Conservation (phyloP, 2,329 filamentous ascomycete species). For the Hysterium pulicare region DNA sequence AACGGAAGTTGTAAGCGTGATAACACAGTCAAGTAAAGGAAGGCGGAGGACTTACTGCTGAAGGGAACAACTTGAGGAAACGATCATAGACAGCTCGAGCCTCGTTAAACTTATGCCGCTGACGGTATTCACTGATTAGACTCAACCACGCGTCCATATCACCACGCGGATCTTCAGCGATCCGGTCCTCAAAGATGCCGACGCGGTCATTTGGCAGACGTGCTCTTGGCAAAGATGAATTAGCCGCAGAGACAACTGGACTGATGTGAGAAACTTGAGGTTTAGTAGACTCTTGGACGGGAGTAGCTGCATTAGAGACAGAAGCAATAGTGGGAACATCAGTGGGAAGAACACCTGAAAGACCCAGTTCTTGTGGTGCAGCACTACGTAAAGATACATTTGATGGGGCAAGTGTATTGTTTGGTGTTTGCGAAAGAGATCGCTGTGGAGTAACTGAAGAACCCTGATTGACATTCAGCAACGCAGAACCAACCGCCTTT, state of each 20-base stretch:
- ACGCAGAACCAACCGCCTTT: constrained; percentile 45
- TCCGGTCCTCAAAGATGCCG: constrained; percentile 80
- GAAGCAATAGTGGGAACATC: constrained; percentile 51
- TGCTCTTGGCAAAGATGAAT: constrained; percentile 40
- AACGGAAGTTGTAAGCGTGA: constrained; percentile 1
- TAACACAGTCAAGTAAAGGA: constrained; percentile 6
- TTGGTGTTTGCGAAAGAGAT: constrained; percentile 55
- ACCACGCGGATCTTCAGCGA: constrained; percentile 87
- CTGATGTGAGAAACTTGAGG: constrained; percentile 24
- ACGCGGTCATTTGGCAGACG: constrained; percentile 70
- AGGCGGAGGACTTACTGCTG: constrained; percentile 66
- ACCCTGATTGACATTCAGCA: constrained; percentile 48
- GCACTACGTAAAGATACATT: constrained; percentile 61
- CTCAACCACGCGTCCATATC: constrained; percentile 89
- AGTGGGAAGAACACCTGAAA: constrained; percentile 35
- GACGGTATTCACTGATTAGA: constrained; percentile 80
- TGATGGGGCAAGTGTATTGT: constrained; percentile 52
- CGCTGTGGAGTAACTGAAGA: constrained; percentile 50
- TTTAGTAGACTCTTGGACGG: constrained; percentile 35
- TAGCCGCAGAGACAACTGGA: constrained; percentile 40
- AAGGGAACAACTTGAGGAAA: constrained; percentile 84
- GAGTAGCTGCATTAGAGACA: constrained; percentile 45
- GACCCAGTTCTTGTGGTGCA: constrained; percentile 52
- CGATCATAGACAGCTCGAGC: constrained; percentile 77
- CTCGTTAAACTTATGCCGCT: constrained; percentile 77